Evolutionary conservation across 495 filamentous ascomycete genomes (phyloP).

Genomic region (Venustampulla echinocandica): DNA sequence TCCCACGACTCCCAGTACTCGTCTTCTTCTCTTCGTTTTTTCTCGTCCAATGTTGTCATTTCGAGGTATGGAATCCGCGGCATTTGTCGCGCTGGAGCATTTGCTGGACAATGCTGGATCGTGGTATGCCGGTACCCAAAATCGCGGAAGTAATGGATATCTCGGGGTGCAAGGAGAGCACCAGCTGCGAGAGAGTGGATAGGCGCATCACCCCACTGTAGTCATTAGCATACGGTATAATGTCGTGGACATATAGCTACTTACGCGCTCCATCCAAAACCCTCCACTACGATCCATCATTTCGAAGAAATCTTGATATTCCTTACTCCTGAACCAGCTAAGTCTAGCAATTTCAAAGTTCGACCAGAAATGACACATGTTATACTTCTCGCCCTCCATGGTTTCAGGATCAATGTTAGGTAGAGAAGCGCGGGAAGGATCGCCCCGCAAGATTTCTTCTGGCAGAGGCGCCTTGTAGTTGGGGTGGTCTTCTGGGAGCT

Average conservation of each 20-base stretch:
- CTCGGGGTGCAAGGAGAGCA: conserved; percentile 65
- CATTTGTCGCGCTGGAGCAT: conserved; percentile 85
- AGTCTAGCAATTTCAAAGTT: conserved; percentile 98
- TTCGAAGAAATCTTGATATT: conserved; percentile 96
- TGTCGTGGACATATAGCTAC: conserved; percentile 25
- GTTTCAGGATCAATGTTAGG: conserved; percentile 82
- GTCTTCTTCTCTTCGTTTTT: conserved; percentile 85
- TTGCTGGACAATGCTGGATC: conserved; percentile 96
- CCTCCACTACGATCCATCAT: conserved; percentile 98
- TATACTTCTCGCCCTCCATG: conserved; percentile 97
- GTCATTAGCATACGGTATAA: conserved; percentile 24
- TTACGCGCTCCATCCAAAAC: conserved; percentile 97
- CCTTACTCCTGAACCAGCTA: conserved; percentile 91
- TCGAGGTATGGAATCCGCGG: conserved; percentile 76
- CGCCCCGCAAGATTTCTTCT: conserved; percentile 70
- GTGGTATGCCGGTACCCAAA: conserved; percentile 98
- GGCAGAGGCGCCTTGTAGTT: conserved; percentile 67
- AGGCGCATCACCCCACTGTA: conserved; percentile 94
- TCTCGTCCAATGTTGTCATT: conserved; percentile 73
- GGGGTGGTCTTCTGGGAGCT: conserved; percentile 43
- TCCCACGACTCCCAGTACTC: conserved; percentile 93
- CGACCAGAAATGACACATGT: conserved; percentile 99
- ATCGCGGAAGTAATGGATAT: conserved; percentile 99
- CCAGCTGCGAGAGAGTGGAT: conserved; percentile 97
- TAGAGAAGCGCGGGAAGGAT: conserved; percentile 61